Evolutionary conservation across 1,139 yeast genomes (phyloP).

Genomic region (Lodderomyces parapsilosis): DNA sequence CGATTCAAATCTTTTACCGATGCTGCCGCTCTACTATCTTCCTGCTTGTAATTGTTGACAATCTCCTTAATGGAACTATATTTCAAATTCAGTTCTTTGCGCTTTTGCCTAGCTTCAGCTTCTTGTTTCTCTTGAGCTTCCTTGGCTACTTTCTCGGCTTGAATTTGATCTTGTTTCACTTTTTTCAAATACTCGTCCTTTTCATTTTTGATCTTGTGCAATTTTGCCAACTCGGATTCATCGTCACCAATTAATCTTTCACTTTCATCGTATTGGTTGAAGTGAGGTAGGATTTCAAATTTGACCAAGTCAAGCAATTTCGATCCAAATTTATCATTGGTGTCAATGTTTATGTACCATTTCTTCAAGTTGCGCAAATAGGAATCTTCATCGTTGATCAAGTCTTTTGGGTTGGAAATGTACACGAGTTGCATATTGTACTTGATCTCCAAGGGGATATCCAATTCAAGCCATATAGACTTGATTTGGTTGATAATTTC

Average conservation of each 20-base stretch:
- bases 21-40: background rate
- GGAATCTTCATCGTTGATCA: conserved; percentile 12
- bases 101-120: conserved; percentile 18
- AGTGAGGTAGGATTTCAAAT: conserved; percentile 36
- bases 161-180: conserved; percentile 20
- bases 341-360: conserved; percentile 11
- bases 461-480: conserved; percentile 13
- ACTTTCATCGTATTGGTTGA: conserved; percentile 29
- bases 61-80: conserved; percentile 36
- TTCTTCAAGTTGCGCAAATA: conserved; percentile 17
- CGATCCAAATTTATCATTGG: conserved; percentile 20
- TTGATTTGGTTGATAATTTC: conserved; percentile 17
- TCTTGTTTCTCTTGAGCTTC: conserved; percentile 19
- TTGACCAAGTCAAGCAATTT: conserved; percentile 34
- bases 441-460: conserved; percentile 34
- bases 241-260: conserved; percentile 23
- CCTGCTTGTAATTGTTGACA: background rate
- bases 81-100: conserved; percentile 27
- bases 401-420: conserved; percentile 21
- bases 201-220: conserved; percentile 19
- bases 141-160: conserved; percentile 22
- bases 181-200: conserved; percentile 19
- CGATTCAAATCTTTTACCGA: background rate
- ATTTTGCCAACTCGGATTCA: conserved; percentile 16
- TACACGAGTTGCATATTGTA: conserved; percentile 34